phyloP scores from a whole-genome alignment of 2,329 filamentous ascomycete genomes.

The Knufia petricola region DNA sequence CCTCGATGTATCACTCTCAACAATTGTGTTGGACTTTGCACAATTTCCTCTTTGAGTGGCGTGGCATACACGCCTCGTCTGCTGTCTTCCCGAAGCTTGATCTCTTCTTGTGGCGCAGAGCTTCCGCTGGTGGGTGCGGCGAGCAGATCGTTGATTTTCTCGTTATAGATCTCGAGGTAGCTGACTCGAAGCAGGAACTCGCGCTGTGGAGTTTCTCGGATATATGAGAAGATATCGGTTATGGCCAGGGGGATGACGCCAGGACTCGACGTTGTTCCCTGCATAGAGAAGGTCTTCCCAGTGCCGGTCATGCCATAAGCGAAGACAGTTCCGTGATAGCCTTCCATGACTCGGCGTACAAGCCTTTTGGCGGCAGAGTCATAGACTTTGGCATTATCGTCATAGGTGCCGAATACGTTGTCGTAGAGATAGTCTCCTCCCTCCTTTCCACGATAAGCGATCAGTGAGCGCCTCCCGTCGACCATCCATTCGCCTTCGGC shows the following conservation, averaged over 20 bases:
- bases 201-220: slow-evolving; percentile 86
- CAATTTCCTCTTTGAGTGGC: slow-evolving; percentile 94
- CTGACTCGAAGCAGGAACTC: slow-evolving; percentile 93
- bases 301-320: slow-evolving; percentile 99
- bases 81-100: slow-evolving; percentile 91
- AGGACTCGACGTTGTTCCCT: slow-evolving; percentile 88
- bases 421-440: slow-evolving; percentile 91
- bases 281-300: slow-evolving; percentile 99
- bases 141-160: slow-evolving; percentile 88
- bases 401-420: slow-evolving; percentile 89
- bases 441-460: slow-evolving; percentile 79
- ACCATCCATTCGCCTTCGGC: slow-evolving; percentile 84
- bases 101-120: slow-evolving; percentile 66
- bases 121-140: slow-evolving; percentile 57
- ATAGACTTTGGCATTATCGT: slow-evolving; percentile 91
- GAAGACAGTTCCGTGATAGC: slow-evolving; percentile 96
- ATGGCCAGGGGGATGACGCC: slow-evolving; percentile 96
- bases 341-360: slow-evolving; percentile 95
- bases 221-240: slow-evolving; percentile 98
- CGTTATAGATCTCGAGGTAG: slow-evolving; percentile 98
- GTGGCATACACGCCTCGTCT: slow-evolving; percentile 95
- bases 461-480: slow-evolving; percentile 69
- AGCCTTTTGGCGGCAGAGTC: slow-evolving; percentile 88
- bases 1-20: slow-evolving; percentile 89
- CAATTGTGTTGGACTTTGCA: slow-evolving; percentile 92